Evolutionary conservation across 1,139 yeast genomes (phyloP).

Genomic region (Blastobotrys petasosporus): DNA sequence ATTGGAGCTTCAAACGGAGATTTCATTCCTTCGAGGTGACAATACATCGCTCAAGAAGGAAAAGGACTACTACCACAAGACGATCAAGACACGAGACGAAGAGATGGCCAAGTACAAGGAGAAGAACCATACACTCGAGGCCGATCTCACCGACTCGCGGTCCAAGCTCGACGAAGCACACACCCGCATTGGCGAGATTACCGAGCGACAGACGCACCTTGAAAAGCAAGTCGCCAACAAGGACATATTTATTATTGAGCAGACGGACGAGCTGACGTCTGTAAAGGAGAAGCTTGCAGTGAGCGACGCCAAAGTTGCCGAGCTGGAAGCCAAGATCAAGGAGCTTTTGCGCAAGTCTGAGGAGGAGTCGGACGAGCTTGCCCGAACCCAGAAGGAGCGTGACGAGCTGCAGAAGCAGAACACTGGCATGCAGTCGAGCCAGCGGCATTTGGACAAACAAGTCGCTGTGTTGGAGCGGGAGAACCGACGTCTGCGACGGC

Average conservation of each 20-base stretch:
- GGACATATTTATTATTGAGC: constrained; percentile 15
- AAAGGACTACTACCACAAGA: constrained; percentile 19
- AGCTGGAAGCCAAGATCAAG: constrained; percentile 13
- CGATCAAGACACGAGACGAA: constrained; percentile 19
- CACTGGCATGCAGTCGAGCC: constrained; percentile 23
- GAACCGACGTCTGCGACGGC: constrained; percentile 24
- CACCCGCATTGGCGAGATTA: constrained; percentile 16
- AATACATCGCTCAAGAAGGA: constrained; percentile 21
- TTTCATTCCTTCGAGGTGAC: constrained; percentile 22
- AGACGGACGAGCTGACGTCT: constrained; percentile 12
- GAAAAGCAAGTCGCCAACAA: constrained; percentile 18
- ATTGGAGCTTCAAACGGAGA: constrained; percentile 22
- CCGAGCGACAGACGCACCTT: constrained; percentile 15
- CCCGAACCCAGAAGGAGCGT: constrained; percentile 22
- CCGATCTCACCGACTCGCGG: constrained; percentile 15
- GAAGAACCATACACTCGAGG: constrained; percentile 19
- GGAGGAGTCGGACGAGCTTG: constrained; percentile 19
- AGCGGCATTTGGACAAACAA: constrained; percentile 28
- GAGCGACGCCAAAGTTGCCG: constrained; percentile 10
- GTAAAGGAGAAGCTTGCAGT: constrained; percentile 7
- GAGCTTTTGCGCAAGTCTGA: constrained; percentile 12
- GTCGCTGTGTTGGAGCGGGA: constrained; percentile 26
- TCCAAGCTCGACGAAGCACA: constrained; percentile 17
- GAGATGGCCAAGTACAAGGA: constrained; percentile 15
- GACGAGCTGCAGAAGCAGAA: constrained; percentile 27